A percentile compares a stretch with the other conserved stretches of the same genome.
phyloP scores from a whole-genome alignment of 345 rosid species.

The Eutrema yunnanense region DNA sequence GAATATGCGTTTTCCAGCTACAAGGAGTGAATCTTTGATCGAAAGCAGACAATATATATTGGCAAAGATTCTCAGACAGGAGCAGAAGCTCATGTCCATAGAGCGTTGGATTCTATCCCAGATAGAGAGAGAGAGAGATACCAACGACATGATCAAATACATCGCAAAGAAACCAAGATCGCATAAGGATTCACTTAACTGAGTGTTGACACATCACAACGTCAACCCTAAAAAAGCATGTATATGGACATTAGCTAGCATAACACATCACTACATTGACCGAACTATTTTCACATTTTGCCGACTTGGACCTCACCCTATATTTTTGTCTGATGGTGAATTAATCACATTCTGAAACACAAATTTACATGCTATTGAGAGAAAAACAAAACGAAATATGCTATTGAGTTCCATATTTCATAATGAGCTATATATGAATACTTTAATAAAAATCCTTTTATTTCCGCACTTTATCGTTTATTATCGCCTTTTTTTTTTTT shows the following conservation, averaged over 20 bases:
- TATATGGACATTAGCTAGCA: constrained; percentile 2
- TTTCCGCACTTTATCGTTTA: not conserved
- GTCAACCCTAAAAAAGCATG: not conserved
- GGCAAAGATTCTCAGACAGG: no score
- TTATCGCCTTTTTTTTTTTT: not conserved
- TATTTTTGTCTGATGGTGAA: not conserved
- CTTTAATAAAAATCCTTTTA: not conserved
- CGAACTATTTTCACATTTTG: not conserved
- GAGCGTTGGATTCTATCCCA: no score
- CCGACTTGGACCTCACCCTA: not conserved
- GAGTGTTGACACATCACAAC: not conserved
- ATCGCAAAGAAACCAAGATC: no score
- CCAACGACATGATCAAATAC: no score
- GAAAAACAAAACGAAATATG: not conserved
- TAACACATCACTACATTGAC: not conserved
- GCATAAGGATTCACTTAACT: no score
- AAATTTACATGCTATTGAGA: not conserved
- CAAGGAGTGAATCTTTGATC: not conserved
- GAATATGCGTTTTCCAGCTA: not conserved
- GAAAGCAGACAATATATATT: no score
- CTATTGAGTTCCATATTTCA: not conserved
- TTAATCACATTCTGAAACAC: not conserved
- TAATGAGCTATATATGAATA: constrained; percentile 7
- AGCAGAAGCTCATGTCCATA: no score
- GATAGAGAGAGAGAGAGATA: no score